Evolutionary conservation across 257 asterid genomes (phyloP).

Genomic region (Salvia splendens): DNA sequence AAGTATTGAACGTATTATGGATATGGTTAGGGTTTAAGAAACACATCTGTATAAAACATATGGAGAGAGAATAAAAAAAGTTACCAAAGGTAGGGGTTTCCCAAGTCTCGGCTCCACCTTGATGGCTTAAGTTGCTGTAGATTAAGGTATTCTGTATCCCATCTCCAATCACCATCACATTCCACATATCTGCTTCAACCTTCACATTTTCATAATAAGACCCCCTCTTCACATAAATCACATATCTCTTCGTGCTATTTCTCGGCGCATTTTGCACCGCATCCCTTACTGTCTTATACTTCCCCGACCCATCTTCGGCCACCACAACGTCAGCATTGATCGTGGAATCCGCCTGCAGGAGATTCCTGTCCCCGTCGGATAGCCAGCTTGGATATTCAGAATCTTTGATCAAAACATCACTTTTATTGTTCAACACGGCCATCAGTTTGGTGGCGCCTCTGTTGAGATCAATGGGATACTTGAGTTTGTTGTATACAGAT

Average conservation of each 20-base stretch:
- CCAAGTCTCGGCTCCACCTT: background rate
- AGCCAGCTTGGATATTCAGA: constrained; percentile 12
- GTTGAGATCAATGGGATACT: background rate
- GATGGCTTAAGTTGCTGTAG: constrained; percentile 8
- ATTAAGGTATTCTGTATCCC: constrained; percentile 30
- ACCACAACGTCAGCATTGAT: constrained; percentile 26
- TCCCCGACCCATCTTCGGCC: constrained; percentile 39
- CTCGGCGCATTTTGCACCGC: constrained; percentile 25
- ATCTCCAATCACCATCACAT: constrained; percentile 36
- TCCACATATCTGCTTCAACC: constrained; percentile 8
- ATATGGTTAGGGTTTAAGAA: too few relatives aligned
- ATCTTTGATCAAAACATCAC: background rate
- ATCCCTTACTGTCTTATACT: constrained; percentile 9
- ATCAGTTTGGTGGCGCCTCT: background rate
- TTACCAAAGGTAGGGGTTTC: constrained; percentile 34
- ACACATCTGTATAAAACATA: background rate
- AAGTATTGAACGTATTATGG: too few relatives aligned
- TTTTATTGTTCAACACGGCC: background rate
- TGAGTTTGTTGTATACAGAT: constrained; percentile 1
- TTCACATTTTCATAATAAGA: constrained; percentile 26
- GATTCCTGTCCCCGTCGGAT: background rate
- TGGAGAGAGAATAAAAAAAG: background rate
- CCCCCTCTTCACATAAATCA: constrained; percentile 35
- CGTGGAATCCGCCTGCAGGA: background rate
- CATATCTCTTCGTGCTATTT: background rate